Evolutionary conservation across 2,329 filamentous ascomycete species (phyloP).

Genomic region (Arthrobotrys conoides): DNA sequence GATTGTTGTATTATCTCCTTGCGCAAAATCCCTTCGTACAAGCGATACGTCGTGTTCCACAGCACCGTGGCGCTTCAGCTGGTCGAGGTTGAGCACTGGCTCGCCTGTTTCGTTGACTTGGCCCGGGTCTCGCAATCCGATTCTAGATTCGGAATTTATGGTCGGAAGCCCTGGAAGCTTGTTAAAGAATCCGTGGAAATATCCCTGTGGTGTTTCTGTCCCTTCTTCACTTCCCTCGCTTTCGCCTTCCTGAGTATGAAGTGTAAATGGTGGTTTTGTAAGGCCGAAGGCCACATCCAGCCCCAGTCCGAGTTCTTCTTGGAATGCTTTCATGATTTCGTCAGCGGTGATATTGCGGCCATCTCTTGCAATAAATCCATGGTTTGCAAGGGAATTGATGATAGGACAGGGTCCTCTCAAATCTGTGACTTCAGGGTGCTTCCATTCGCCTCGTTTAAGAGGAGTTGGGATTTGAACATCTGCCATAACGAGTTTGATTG

Average conservation of each 20-base stretch:
- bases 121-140: slow-evolving; percentile 45
- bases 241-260: slow-evolving; percentile 27
- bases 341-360: slow-evolving; percentile 47
- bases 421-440: slow-evolving; percentile 48
- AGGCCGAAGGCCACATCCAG: slow-evolving; percentile 37
- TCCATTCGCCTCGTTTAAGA: slow-evolving; percentile 41
- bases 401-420: slow-evolving; percentile 51
- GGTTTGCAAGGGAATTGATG: slow-evolving; percentile 54
- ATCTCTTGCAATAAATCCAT: slow-evolving; percentile 52
- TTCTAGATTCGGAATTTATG: slow-evolving; percentile 24
- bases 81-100: slow-evolving; percentile 64
- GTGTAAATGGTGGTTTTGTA: slow-evolving; percentile 38
- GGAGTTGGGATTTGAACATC: neutral
- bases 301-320: slow-evolving; percentile 47
- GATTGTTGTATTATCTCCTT: slow-evolving; percentile 64
- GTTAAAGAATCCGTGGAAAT: slow-evolving; percentile 43
- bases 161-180: slow-evolving; percentile 44
- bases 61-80: slow-evolving; percentile 65
- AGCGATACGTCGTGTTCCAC: slow-evolving; percentile 67
- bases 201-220: slow-evolving; percentile 24
- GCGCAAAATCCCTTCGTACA: slow-evolving; percentile 62
- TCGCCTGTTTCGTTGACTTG: slow-evolving; percentile 60
- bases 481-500: neutral
- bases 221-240: neutral
- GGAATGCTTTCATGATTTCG: slow-evolving; percentile 35